phyloP scores from a whole-genome alignment of 768 basidiomycete genomes.

The Tricholomella constricta region DNA sequence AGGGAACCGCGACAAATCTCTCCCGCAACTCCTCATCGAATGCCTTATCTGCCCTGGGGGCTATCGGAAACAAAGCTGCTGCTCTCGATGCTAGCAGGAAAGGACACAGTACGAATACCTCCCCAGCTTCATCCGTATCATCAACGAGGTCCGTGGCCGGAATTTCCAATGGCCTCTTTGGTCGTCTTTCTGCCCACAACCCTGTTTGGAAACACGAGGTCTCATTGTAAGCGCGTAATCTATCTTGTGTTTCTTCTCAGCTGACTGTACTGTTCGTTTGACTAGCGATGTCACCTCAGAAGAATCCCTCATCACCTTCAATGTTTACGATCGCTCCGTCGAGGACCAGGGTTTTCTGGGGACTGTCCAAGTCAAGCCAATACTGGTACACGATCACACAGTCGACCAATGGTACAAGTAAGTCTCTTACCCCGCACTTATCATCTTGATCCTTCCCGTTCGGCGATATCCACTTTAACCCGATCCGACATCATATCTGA shows the following conservation, averaged over 20 bases:
- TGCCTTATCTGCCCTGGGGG: constrained; percentile 67
- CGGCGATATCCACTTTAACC: constrained; percentile 16
- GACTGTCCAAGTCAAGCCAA: constrained; percentile 86
- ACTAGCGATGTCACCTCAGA: constrained; percentile 94
- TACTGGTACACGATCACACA: constrained; percentile 89
- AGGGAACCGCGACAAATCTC: constrained; percentile 70
- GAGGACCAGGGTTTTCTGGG: constrained; percentile 90
- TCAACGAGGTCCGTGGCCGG: constrained; percentile 35
- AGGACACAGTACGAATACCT: constrained; percentile 43
- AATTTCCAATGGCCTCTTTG: constrained; percentile 52
- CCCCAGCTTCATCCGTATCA: constrained; percentile 41
- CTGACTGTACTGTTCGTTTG: constrained; percentile 21
- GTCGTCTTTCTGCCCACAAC: constrained; percentile 74
- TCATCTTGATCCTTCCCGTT: constrained; percentile 12
- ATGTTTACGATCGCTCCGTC: constrained; percentile 87
- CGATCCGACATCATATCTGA: constrained; percentile 16
- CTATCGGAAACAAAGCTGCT: constrained; percentile 53
- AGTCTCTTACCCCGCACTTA: constrained; percentile 33
- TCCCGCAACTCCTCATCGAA: constrained; percentile 52
- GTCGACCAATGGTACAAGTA: constrained; percentile 98
- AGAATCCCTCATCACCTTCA: constrained; percentile 79
- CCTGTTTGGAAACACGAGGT: constrained; percentile 99
- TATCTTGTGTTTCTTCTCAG: constrained; percentile 5
- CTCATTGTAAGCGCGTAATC: constrained; percentile 80
- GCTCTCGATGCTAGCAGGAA: constrained; percentile 35